Base-by-base conservation (phyloP, 2,329 filamentous ascomycete species). In the Aspergillus latus region DNA sequence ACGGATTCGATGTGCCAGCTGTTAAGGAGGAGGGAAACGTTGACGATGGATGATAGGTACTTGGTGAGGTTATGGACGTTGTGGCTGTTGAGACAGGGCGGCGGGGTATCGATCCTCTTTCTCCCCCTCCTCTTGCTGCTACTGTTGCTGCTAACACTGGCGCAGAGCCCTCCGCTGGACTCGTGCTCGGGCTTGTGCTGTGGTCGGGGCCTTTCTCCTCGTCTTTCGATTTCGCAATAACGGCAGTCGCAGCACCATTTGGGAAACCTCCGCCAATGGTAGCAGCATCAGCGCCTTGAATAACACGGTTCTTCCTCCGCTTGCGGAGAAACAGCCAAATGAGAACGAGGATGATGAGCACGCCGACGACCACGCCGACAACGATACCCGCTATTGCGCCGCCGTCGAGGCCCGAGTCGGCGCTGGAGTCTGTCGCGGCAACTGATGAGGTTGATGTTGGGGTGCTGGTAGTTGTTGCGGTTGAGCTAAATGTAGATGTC, bases 401-500 rank as follows among this genome's bases (percentile, higher is more conserved):
- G 28, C 47, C 51, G 40, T 51, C 43, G 13, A 58, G 32, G 5
- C 32, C 40, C 2, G 51, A 47, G 39, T 34, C 30, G 1, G 45
- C 34, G n/a, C 15, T 34, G 2, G 49, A 28, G 40, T 28, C 10
- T 13, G 40, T 5, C 1, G 32, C 7, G 3, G 42, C 21, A 13
- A 28, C 30, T 11, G 53, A 15, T 15, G 36, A 21, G 11, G 52
- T 16, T 8, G 15, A 26, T 8, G 52, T 26, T 15, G 48, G 21
- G 2, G 42, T 29, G 6, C 48, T 13, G n/a, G 43, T 13, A 15
- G 55, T 43, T 32, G 49, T 47, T 21, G 59, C 32, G 5, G 56
- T 54, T 2, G 60, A 57, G 71, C 11, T 65, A 62, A 34, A 65
- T 67, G 36, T 63, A 50, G 48, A 59, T 63, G 2, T 72, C 58